Evolutionary conservation across 75 land plant species (phyloP).

Genomic region (Ceratopteris richardii): DNA sequence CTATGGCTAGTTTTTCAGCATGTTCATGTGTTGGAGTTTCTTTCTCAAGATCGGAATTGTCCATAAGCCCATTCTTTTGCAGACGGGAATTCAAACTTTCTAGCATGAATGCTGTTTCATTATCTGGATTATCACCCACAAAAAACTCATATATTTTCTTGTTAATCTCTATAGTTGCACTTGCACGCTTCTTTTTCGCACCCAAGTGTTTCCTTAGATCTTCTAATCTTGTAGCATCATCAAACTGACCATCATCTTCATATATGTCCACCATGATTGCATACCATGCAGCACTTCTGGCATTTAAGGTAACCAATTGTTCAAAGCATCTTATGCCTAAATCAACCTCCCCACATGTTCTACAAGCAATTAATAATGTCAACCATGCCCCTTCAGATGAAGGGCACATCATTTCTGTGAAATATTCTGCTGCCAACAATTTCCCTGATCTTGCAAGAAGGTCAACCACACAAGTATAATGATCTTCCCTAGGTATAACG

Average conservation of each 20-base stretch:
- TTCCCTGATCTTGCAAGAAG: constrained; percentile 17
- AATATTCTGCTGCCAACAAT: constrained; percentile 8
- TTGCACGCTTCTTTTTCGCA: constrained; percentile 3
- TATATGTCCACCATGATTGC: constrained; percentile 2
- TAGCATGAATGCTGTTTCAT: constrained; percentile 8
- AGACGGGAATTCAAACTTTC: constrained; percentile 8
- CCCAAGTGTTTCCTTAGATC: not conserved
- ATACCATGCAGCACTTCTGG: not conserved
- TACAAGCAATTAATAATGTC: constrained; percentile 9
- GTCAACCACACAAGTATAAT: constrained; percentile 13
- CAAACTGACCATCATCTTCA: constrained; percentile 2
- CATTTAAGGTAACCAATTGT: not conserved
- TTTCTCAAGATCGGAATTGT: constrained; percentile 5
- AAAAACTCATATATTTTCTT: constrained; percentile 13
- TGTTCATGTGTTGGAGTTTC: constrained; percentile 9
- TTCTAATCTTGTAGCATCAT: not conserved
- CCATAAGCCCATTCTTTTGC: constrained; percentile 8
- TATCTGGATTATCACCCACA: constrained; percentile 3
- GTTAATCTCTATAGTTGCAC: constrained; percentile 7
- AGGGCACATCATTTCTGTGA: constrained; percentile 4
- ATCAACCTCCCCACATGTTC: constrained; percentile 1
- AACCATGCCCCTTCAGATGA: constrained; percentile 9
- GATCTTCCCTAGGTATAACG: constrained; percentile 3
- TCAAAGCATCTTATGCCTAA: not conserved
- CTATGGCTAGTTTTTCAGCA: constrained; percentile 17